These are phyloP conservation scores for Cercospora sp. DNA, from an alignment of 2,329 filamentous ascomycete genomes.

Conservation along the genomic window DNA sequence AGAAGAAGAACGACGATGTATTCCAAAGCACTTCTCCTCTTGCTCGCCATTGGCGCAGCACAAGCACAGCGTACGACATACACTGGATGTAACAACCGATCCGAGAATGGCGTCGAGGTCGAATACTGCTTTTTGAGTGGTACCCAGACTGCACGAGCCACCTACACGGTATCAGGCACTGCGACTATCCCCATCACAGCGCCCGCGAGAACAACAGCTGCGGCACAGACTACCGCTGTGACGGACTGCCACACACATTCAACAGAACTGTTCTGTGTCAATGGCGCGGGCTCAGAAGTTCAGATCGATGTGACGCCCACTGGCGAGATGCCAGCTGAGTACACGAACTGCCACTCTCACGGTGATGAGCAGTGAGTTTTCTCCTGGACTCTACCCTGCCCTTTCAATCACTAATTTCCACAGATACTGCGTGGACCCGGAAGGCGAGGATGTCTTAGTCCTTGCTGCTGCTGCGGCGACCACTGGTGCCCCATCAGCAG, in stretches of 20 bases:
- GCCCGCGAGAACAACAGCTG: conserved; percentile 17
- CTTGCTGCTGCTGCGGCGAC: conserved; percentile 39
- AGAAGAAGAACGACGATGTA: conserved; percentile 18
- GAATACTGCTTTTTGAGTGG: conserved; percentile 26
- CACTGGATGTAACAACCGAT: conserved; percentile 25
- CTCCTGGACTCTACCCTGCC: not conserved
- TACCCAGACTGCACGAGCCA: conserved; percentile 19
- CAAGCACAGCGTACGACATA: conserved; percentile 24
- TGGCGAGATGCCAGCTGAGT: conserved; percentile 42
- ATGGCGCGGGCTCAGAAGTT: conserved; percentile 42
- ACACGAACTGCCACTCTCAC: conserved; percentile 66
- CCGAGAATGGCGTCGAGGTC: conserved; percentile 14
- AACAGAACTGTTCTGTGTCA: conserved; percentile 43
- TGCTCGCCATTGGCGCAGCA: conserved; percentile 10
- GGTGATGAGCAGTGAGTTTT: conserved; percentile 55
- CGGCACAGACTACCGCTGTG: conserved; percentile 20
- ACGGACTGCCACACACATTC: conserved; percentile 17
- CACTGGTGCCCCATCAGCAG: not conserved
- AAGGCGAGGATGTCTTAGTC: conserved; percentile 5
- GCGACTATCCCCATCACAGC: conserved; percentile 12
- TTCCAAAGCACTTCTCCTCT: conserved; percentile 6
- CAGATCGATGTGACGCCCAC: conserved; percentile 59
- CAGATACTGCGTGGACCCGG: conserved; percentile 16
- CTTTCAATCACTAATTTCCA: not conserved
- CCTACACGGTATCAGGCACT: conserved; percentile 17